Evolutionary conservation across 495 filamentous ascomycete genomes (phyloP), one percentile per base, ranked within the genome.

Genomic region (Hypoxylon rickii): DNA sequence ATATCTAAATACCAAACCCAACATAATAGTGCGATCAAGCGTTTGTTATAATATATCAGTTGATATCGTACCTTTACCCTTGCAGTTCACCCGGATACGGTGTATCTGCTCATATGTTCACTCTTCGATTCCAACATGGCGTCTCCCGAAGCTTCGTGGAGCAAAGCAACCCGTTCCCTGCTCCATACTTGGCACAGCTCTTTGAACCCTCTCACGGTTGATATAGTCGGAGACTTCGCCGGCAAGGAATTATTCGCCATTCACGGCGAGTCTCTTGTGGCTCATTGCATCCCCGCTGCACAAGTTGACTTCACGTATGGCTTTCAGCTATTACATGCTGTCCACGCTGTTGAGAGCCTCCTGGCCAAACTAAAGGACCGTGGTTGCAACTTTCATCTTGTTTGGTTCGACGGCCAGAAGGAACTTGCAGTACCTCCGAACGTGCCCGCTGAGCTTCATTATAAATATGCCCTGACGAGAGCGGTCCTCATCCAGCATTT

Each of bases 161-260:
- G 18, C 13, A 13, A 20, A 19, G 17, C 16, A 15, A 46, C 11
- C 17, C 29, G 31, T 13, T 46, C 31, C 7, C 3, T 10, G 29
- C 50, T 66, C 18, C 29, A 31, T 16, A n/a, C 1, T 22, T 70
- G 64, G 67, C 59, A 54, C 41, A 38, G 19, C 15, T 11, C 44
- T 34, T 36, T 61, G 8, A 38, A 47, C 10, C 57, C 73, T n/a
- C 51, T 64, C 24, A 70, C 48, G 17, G 61, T 88, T 24, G 85
- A 89, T 63, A 73, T 89, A 1, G 77, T 88, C 2, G 86, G 89
- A 2, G 89, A 92, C 61, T 90, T 88, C 69, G 85, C 85, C 7
- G 89, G 89, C 12, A 76, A 79, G 39, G 88, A 89, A 51, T 73
- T 84, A 1, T 90, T 90, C 69, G 65, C 89, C 7, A 75, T 92